Conservation (phyloP, 495 filamentous ascomycete species). For the Penicillium herquei region DNA sequence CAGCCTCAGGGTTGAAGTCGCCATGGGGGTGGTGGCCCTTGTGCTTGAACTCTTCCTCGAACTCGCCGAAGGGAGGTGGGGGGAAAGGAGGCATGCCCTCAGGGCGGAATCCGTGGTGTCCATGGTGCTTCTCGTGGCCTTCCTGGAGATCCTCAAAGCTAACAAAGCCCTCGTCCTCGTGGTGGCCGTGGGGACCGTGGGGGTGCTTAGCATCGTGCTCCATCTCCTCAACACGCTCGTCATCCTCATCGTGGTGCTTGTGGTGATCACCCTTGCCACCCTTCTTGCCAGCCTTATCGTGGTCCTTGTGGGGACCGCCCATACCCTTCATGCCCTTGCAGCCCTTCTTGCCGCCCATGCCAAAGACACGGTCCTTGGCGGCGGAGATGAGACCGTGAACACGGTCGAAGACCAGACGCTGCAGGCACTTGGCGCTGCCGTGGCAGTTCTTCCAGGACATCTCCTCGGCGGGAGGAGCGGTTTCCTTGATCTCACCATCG, state of each 20-base stretch:
- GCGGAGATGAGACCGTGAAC: conserved; percentile 37
- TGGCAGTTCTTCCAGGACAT: conserved; percentile 42
- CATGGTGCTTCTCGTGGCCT: conserved; percentile 1
- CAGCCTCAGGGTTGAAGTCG: conserved; percentile 13
- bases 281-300: not conserved
- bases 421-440: conserved; percentile 40
- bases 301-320: conserved; percentile 8
- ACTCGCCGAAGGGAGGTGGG: not conserved
- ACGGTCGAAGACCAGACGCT: conserved; percentile 36
- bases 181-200: conserved; percentile 1
- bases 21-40: conserved; percentile 11
- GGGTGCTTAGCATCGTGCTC: not conserved
- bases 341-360: conserved; percentile 26
- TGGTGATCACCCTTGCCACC: not conserved
- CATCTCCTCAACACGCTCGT: not conserved
- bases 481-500: conserved; percentile 38
- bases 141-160: not conserved
- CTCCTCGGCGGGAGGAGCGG: conserved; percentile 28
- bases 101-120: not conserved
- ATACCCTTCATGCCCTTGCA: conserved; percentile 25
- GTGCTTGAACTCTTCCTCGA: conserved; percentile 13
- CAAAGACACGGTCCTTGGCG: conserved; percentile 40
- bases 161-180: not conserved
- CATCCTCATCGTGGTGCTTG: not conserved
- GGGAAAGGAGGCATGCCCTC: not conserved